Evolutionary conservation across 1,284 basidiomycete genomes (phyloP).

Genomic region (Rhodotorula sp.): DNA sequence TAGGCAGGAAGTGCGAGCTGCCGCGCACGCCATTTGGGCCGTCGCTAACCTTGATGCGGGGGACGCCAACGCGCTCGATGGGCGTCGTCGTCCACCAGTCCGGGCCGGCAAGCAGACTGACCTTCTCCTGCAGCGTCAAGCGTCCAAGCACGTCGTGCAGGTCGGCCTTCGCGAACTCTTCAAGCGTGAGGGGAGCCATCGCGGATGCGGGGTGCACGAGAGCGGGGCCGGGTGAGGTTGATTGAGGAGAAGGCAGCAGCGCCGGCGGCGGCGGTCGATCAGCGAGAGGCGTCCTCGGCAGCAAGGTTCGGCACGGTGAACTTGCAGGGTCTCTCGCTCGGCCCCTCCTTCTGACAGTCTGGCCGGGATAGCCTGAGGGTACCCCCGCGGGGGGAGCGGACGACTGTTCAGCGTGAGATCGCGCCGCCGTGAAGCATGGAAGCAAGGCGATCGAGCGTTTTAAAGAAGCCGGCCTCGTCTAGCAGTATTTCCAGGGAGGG

Average conservation of each 20-base stretch:
- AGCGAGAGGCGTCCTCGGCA: too few species aligned
- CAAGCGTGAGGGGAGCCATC: neutral
- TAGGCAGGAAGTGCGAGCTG: constrained; percentile 56
- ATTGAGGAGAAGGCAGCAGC: neutral
- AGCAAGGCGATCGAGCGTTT: too few species aligned
- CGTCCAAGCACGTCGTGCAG: neutral
- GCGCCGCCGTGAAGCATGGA: too few species aligned
- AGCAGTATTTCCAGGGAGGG: too few species aligned
- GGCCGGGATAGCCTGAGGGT: too few species aligned
- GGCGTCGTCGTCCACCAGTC: constrained; percentile 60
- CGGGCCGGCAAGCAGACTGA: neutral
- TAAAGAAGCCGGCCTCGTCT: too few species aligned
- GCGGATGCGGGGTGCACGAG: neutral
- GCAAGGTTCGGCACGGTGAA: too few species aligned
- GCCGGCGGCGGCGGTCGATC: neutral
- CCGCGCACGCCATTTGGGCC: constrained; percentile 50
- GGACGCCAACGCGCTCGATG: constrained; percentile 63
- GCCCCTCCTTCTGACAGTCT: too few species aligned
- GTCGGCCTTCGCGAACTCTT: neutral
- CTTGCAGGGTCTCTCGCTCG: too few species aligned
- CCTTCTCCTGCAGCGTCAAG: neutral
- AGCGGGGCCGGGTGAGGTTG: neutral
- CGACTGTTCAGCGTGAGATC: too few species aligned
- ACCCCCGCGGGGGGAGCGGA: too few species aligned
- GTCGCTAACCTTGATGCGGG: constrained; percentile 53